Percentiles rank a stretch among this genome's conserved stretches.
Conservation (phyloP, 2,329 filamentous ascomycete genomes). For the Shiraia sp. region DNA sequence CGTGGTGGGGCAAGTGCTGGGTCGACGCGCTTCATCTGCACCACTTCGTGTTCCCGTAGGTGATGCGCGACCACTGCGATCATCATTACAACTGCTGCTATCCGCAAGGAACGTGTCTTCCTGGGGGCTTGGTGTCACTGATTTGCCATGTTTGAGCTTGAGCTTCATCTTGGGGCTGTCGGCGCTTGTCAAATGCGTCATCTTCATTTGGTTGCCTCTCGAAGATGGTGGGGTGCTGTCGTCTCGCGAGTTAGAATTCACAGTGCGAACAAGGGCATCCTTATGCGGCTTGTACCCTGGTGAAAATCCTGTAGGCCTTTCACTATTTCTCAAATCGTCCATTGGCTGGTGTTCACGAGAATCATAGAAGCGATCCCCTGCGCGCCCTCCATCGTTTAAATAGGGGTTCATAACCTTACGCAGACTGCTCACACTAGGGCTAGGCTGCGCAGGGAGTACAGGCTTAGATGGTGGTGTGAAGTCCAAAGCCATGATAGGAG, state of each 20-base stretch:
- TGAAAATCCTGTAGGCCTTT: constrained; percentile 66
- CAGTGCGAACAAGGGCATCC: constrained; percentile 71
- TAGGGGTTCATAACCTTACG: constrained; percentile 88
- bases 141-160: constrained; percentile 43
- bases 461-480: constrained; percentile 38
- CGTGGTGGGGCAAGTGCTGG: constrained; percentile 35
- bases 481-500: constrained; percentile 59
- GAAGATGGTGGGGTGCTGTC: constrained; percentile 29
- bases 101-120: constrained; percentile 58
- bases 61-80: constrained; percentile 43
- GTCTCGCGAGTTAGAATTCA: constrained; percentile 54
- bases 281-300: constrained; percentile 74
- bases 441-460: constrained; percentile 40
- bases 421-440: constrained; percentile 72
- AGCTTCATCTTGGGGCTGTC: constrained; percentile 46
- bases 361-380: constrained; percentile 30
- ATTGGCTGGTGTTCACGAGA: constrained; percentile 30
- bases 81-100: constrained; percentile 57
- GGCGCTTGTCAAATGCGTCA: constrained; percentile 20
- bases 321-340: constrained; percentile 34
- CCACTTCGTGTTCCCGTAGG: constrained; percentile 30
- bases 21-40: constrained; percentile 34
- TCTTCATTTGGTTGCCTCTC: constrained; percentile 30
- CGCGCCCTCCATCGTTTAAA: constrained; percentile 49
- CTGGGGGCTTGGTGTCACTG: constrained; percentile 24